Conservation (phyloP, 352 stramenopile genomes). For the Pythium volutum region DNA sequence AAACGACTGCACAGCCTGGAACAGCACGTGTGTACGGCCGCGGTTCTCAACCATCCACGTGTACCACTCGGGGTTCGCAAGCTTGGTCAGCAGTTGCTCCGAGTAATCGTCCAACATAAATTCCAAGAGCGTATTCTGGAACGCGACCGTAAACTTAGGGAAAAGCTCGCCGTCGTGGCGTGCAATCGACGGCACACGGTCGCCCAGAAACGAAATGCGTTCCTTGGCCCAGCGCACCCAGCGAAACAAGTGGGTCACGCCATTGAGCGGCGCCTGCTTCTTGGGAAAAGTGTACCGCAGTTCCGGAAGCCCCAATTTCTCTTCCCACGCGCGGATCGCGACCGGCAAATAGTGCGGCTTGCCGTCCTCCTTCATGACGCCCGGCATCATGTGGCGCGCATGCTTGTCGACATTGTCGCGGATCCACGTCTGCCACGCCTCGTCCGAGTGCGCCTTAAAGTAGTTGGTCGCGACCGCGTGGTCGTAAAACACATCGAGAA, state of each 20-base stretch:
- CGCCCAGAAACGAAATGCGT: slow-evolving; percentile 57
- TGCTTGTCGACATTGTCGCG: slow-evolving; percentile 58
- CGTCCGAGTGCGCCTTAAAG: slow-evolving; percentile 57
- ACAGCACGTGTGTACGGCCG: slow-evolving; percentile 57
- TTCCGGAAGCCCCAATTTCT: slow-evolving; percentile 44
- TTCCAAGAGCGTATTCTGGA: slow-evolving; percentile 54
- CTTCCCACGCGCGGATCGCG: slow-evolving; percentile 64
- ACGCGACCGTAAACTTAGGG: slow-evolving; percentile 61
- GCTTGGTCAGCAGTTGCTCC: slow-evolving; percentile 39
- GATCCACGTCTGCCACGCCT: slow-evolving; percentile 56
- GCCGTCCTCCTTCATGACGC: slow-evolving; percentile 40
- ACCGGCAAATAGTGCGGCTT: slow-evolving; percentile 54
- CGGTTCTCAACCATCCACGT: slow-evolving; percentile 68
- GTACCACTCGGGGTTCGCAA: slow-evolving; percentile 73
- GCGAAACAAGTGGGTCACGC: slow-evolving; percentile 65
- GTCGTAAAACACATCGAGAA: slow-evolving; percentile 61
- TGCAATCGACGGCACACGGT: slow-evolving; percentile 39
- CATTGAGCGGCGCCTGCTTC: slow-evolving; percentile 36
- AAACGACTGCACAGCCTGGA: slow-evolving; percentile 60
- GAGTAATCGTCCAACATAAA: slow-evolving; percentile 74
- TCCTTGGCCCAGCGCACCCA: slow-evolving; percentile 85
- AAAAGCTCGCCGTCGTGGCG: slow-evolving; percentile 51
- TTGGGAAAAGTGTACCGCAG: slow-evolving; percentile 75
- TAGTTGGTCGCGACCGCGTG: slow-evolving; percentile 50
- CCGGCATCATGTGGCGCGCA: slow-evolving; percentile 35